Base-by-base conservation (phyloP, 2,329 filamentous ascomycete genomes). In the Fusarium ambrosium region DNA sequence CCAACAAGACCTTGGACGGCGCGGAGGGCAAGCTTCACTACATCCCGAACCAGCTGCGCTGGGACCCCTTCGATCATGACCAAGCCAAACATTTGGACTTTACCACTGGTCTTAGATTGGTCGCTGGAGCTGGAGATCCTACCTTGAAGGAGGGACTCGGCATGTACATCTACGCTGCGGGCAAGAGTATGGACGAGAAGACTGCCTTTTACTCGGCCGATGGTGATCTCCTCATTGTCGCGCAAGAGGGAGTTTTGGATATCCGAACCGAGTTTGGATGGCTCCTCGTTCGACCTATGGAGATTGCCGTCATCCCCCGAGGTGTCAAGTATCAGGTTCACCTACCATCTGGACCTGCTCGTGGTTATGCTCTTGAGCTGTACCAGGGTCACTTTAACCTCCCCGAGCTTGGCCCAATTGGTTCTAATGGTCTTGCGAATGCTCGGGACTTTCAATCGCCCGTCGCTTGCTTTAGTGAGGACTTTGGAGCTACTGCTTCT, bases 171-270 rank as follows among this genome's bases (percentile, higher is more conserved):
- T 97, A 94, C 80, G 92, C 93, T 1, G 94, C 93, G 0, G 94
- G 93, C 22, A 92, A 90, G 81, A 91, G 92, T 79, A 97, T 98
- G 95, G 87, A 87, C 59, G 84, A 87, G n/a, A 89, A 89, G 43
- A 87, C 92, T 60, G 94, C 94, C 0, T 97, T 95, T 81, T 97
- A 96, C 86, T 95, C 93, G 4, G 92, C 94, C 0, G 94, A 96
- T 79, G 94, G 94, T 14, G 94, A 96, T 80, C 89, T 94, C 77
- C 83, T 95, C 66, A 91, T 96, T 71, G 92, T 96, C 16, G 88
- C 92, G 2, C 94, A 96, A 80, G 89, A 93, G 72, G 94, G 94
- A 3, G 87, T 88, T 16, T 84, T 96, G 43, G 93, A 95, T 78
- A 92, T 96, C 71, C 90, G 92, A 78, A 96, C 94, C 1, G 94